Percentiles rank a stretch among this genome's conserved stretches.
phyloP scores from a whole-genome alignment of 345 rosid genomes.

The Ricinus communis region DNA sequence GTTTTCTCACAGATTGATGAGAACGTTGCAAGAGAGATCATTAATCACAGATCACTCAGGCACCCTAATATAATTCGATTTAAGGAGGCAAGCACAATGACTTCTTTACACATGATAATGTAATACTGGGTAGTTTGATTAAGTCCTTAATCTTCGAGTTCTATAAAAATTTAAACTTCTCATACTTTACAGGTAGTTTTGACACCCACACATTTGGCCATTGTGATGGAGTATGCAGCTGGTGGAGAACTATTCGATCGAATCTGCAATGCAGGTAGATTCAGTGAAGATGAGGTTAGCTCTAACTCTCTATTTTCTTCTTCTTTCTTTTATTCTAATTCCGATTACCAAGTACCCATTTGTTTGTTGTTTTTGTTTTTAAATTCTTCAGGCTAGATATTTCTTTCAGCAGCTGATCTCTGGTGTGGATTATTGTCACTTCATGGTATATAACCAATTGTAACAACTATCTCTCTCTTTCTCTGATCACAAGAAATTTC shows the following conservation, averaged over 20 bases:
- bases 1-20: constrained; percentile 76
- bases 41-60: constrained; percentile 87
- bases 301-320: constrained; percentile 5
- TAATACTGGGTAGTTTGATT: not conserved
- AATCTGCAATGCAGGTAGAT: constrained; percentile 30
- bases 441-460: constrained; percentile 45
- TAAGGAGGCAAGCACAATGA: constrained; percentile 56
- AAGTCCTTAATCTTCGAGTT: no score
- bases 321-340: not conserved
- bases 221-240: constrained; percentile 32
- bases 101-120: not conserved
- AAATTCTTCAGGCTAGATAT: constrained; percentile 66
- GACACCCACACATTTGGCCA: constrained; percentile 28
- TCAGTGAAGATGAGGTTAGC: constrained; percentile 27
- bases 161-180: not conserved
- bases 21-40: constrained; percentile 93
- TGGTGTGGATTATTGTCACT: constrained; percentile 79
- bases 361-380: not conserved
- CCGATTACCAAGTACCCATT: not conserved
- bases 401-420: constrained; percentile 92
- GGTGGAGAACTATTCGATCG: constrained; percentile 29
- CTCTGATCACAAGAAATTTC: not conserved
- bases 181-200: constrained; percentile 15
- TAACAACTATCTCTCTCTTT: not conserved
- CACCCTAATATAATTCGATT: constrained; percentile 91